Evolutionary conservation across 2,329 filamentous ascomycete genomes (phyloP).

Genomic region (Drechslerella stenobrocha): DNA sequence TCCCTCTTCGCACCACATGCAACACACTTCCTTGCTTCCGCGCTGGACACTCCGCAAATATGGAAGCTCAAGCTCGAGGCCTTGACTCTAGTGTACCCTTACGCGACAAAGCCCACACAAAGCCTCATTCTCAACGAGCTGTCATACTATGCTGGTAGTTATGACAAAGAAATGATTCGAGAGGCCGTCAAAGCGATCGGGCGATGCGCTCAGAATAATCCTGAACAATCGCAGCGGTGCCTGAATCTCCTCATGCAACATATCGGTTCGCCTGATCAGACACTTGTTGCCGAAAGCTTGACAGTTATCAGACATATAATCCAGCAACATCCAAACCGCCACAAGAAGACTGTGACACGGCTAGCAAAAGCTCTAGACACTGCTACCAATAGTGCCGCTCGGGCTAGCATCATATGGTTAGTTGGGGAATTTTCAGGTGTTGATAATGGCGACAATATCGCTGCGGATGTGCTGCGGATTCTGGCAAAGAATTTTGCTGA

Average conservation of each 20-base stretch:
- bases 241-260: slow-evolving; percentile 80
- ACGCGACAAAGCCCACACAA: slow-evolving; percentile 74
- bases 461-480: slow-evolving; percentile 86
- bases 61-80: slow-evolving; percentile 93
- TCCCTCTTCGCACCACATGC: slow-evolving; percentile 83
- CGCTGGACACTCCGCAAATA: slow-evolving; percentile 75
- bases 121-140: slow-evolving; percentile 87
- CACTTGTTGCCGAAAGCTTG: slow-evolving; percentile 84
- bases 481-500: slow-evolving; percentile 80
- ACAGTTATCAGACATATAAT: slow-evolving; percentile 96
- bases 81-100: slow-evolving; percentile 85
- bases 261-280: slow-evolving; percentile 83
- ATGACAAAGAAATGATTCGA: slow-evolving; percentile 75
- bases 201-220: slow-evolving; percentile 80
- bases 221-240: slow-evolving; percentile 73
- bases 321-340: slow-evolving; percentile 79
- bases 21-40: slow-evolving; percentile 83
- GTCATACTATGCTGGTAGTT: slow-evolving; percentile 80
- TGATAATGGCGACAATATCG: slow-evolving; percentile 82
- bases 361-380: slow-evolving; percentile 89
- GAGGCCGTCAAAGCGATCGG: slow-evolving; percentile 93
- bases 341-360: slow-evolving; percentile 81
- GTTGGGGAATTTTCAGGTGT: slow-evolving; percentile 72
- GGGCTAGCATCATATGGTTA: slow-evolving; percentile 95
- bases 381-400: slow-evolving; percentile 80